Conservation (phyloP, 768 basidiomycete genomes). For the Crepidotus variabilis region DNA sequence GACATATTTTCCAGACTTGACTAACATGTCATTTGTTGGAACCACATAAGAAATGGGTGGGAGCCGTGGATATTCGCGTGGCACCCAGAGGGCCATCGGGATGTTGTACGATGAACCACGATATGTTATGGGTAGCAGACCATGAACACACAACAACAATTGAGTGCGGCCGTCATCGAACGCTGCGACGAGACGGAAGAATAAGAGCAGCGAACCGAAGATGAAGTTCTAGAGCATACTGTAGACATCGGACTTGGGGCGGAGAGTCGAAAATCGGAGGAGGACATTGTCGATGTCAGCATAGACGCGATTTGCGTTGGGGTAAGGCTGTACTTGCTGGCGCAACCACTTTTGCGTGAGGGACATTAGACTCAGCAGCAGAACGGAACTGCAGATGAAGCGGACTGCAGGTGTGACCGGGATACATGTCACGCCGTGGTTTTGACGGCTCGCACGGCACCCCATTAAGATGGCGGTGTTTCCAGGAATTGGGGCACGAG, state of each 20-base stretch:
- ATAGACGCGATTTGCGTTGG: conserved; percentile 51
- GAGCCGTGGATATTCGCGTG: conserved; percentile 75
- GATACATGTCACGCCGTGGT: conserved; percentile 9
- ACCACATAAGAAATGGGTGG: conserved; percentile 91
- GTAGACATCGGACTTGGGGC: conserved; percentile 82
- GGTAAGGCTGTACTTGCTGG: conserved; percentile 58
- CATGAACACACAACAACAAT: conserved; percentile 86
- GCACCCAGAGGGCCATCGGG: conserved; percentile 86
- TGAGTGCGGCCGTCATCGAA: conserved; percentile 95
- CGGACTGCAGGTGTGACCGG: conserved; percentile 6
- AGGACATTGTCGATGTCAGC: conserved; percentile 63
- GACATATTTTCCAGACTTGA: conserved; percentile 70
- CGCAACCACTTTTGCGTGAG: conserved; percentile 64
- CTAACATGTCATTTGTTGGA: conserved; percentile 87
- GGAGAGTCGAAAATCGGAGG: conserved; percentile 47
- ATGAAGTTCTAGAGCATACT: conserved; percentile 34
- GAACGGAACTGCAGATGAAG: not conserved
- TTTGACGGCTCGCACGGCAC: conserved; percentile 8
- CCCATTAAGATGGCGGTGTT: conserved; percentile 13
- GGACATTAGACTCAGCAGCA: conserved; percentile 15
- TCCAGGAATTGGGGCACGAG: conserved; percentile 10
- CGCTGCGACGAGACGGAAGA: conserved; percentile 39
- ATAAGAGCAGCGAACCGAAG: conserved; percentile 3
- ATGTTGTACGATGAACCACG: conserved; percentile 84
- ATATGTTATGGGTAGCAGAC: conserved; percentile 85